phyloP scores from a whole-genome alignment of 305 asterid species.

The Fraxinus ornus region DNA sequence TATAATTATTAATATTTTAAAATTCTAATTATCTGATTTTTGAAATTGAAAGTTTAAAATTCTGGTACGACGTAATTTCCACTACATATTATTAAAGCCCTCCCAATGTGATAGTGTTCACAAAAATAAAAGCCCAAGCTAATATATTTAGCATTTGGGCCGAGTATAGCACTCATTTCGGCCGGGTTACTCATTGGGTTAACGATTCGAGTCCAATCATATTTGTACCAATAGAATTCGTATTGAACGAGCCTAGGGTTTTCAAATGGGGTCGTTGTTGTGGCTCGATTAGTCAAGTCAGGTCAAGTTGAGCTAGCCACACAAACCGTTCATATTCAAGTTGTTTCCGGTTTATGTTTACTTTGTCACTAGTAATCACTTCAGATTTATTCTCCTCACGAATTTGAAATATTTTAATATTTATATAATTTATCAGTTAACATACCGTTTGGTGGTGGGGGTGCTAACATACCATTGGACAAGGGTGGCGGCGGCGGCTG shows the following conservation, averaged over 20 bases:
- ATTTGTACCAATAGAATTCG: neutral
- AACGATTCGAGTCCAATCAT: neutral
- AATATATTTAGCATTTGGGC: neutral
- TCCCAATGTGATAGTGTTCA: too few relatives aligned
- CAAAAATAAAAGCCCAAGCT: neutral
- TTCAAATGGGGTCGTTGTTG: neutral
- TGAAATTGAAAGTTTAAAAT: too few relatives aligned
- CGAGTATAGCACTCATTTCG: neutral
- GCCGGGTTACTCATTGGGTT: neutral
- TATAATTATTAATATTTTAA: too few relatives aligned
- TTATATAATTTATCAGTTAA: neutral
- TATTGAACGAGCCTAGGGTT: neutral
- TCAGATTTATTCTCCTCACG: neutral
- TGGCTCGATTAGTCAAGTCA: neutral
- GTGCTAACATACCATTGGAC: neutral
- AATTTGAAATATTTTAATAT: neutral
- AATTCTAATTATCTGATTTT: too few relatives aligned
- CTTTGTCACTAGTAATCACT: neutral
- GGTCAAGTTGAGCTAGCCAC: neutral
- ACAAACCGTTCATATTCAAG: neutral
- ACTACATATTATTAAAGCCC: neutral
- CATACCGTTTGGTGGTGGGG: constrained; percentile 25
- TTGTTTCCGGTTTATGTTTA: neutral
- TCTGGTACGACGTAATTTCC: too few relatives aligned
- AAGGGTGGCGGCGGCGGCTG: constrained; percentile 20